Conservation (phyloP, 805 yeast species). For the Myxozyma mucilagina region DNA sequence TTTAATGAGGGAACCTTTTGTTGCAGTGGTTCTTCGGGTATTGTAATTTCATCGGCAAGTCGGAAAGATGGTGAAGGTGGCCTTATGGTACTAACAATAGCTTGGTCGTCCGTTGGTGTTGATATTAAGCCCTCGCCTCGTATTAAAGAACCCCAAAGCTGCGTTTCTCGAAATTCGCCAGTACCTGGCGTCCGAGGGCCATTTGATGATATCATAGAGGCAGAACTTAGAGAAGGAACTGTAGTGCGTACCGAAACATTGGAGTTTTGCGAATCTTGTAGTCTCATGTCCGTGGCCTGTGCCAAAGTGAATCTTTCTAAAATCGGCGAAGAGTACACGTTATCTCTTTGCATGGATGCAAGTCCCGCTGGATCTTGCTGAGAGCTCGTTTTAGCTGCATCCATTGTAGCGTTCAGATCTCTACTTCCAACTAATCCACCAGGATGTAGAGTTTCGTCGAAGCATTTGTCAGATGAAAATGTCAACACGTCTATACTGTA, state of each 20-base stretch:
- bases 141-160: slow-evolving; percentile 28
- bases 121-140: slow-evolving; percentile 21
- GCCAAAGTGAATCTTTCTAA: not conserved
- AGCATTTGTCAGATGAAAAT: slow-evolving; percentile 13
- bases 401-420: not conserved
- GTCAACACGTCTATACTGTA: slow-evolving; percentile 10
- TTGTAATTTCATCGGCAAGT: not conserved
- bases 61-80: slow-evolving; percentile 25
- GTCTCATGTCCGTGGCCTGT: not conserved
- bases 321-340: not conserved
- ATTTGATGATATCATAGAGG: not conserved
- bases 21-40: not conserved
- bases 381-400: not conserved
- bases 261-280: not conserved
- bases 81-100: slow-evolving; percentile 18
- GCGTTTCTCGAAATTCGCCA: not conserved
- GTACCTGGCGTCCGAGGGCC: slow-evolving; percentile 1
- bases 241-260: not conserved
- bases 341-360: not conserved
- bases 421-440: slow-evolving; percentile 39
- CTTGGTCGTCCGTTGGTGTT: slow-evolving; percentile 26
- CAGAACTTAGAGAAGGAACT: slow-evolving; percentile 7
- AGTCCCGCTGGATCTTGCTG: not conserved
- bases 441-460: slow-evolving; percentile 34
- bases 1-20: not conserved